Conservation (phyloP, 2,329 filamentous ascomycete species). For the Annulohypoxylon truncatum region DNA sequence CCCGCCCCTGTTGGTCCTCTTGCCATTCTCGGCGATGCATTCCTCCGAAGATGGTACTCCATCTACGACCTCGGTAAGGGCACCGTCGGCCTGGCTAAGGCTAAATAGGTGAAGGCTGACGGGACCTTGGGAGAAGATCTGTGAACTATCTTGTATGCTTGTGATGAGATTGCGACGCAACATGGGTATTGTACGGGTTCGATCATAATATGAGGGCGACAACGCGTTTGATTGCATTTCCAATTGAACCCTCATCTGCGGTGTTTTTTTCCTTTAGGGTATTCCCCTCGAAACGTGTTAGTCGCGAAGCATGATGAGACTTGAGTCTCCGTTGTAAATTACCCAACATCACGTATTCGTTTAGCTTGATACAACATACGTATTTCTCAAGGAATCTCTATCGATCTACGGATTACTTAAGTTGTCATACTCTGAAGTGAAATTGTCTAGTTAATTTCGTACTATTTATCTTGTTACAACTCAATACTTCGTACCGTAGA, state of each 20-base stretch:
- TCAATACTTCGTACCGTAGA: too few species aligned
- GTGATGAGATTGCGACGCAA: constrained; percentile 30
- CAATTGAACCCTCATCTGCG: neutral
- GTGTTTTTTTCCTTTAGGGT: constrained; percentile 29
- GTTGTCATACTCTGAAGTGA: neutral
- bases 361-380: constrained; percentile 15
- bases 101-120: constrained; percentile 64
- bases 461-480: too few species aligned
- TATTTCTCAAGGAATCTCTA: neutral
- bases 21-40: constrained; percentile 91
- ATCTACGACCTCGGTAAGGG: constrained; percentile 94
- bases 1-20: constrained; percentile 89
- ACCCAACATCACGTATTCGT: constrained; percentile 32
- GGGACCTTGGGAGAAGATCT: constrained; percentile 17
- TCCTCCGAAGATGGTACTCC: constrained; percentile 89
- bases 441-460: neutral
- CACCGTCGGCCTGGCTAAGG: constrained; percentile 87
- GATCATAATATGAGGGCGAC: constrained; percentile 31
- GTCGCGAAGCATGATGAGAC: constrained; percentile 32
- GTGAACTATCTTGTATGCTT: constrained; percentile 20
- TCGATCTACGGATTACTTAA: neutral
- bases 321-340: constrained; percentile 35
- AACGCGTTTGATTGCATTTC: constrained; percentile 33
- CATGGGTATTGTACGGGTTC: constrained; percentile 23
- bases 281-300: constrained; percentile 23